phyloP scores from a whole-genome alignment of 768 basidiomycete genomes.

The Myochromella boudieri region DNA sequence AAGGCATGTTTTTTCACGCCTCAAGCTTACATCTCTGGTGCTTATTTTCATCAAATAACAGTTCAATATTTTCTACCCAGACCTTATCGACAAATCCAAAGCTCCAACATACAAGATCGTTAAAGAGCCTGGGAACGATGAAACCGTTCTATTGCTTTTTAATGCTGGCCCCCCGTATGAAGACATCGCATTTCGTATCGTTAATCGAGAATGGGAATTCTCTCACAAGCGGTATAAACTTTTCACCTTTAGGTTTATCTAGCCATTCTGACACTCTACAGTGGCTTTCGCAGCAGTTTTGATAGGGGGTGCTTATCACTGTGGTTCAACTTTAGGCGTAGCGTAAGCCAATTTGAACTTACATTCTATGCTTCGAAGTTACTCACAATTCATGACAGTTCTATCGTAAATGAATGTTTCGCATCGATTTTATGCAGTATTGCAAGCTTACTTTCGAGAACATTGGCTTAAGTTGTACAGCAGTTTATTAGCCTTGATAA shows the following conservation, averaged over 20 bases:
- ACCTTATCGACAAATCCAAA: constrained; percentile 97
- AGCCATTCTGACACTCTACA: constrained; percentile 26
- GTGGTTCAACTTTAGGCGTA: constrained; percentile 95
- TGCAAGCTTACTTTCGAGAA: too few species aligned
- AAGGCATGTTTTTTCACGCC: constrained; percentile 50
- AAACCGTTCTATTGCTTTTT: constrained; percentile 91
- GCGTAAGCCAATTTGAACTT: constrained; percentile 53
- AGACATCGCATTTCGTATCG: constrained; percentile 97
- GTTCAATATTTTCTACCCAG: constrained; percentile 99
- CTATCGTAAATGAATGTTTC: constrained; percentile 65
- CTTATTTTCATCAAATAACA: constrained; percentile 20
- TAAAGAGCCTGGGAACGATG: constrained; percentile 92
- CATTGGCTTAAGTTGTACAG: background rate
- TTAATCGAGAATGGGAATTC: constrained; percentile 98
- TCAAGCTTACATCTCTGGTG: background rate
- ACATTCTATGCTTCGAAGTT: constrained; percentile 3
- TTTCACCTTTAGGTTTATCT: background rate
- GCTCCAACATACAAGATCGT: constrained; percentile 96
- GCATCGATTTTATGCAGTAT: background rate
- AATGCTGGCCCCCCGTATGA: constrained; percentile 98
- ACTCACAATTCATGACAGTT: too few species aligned
- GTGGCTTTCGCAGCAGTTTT: constrained; percentile 96
- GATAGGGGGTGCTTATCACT: constrained; percentile 94
- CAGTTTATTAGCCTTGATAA: constrained; percentile 2
- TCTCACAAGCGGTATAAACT: constrained; percentile 83